These are phyloP conservation scores for Fusarium sp. DNA, from an alignment of 2,329 filamentous ascomycete genomes.

Conservation along the genomic window DNA sequence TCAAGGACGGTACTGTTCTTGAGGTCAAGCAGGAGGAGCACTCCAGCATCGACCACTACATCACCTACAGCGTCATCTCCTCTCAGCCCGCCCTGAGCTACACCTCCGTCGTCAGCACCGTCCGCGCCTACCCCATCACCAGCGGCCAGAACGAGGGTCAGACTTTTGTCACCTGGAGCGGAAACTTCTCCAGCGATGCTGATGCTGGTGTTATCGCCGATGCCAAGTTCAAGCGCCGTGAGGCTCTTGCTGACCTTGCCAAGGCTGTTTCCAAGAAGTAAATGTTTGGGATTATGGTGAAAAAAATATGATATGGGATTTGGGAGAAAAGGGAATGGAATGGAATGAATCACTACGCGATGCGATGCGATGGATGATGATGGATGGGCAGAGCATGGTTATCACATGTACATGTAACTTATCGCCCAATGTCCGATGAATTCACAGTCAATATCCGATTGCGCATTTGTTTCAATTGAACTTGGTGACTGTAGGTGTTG, in stretches of 20 bases:
- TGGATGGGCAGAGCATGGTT: conserved; percentile 6
- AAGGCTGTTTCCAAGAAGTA: conserved; percentile 56
- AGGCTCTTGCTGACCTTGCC: conserved; percentile 75
- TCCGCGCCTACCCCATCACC: conserved; percentile 74
- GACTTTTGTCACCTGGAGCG: conserved; percentile 77
- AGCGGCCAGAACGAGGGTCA: conserved; percentile 71
- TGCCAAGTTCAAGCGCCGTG: conserved; percentile 80
- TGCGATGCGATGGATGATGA: conserved; percentile 15
- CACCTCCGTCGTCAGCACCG: conserved; percentile 74
- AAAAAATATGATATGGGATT: neutral
- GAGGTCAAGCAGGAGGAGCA: conserved; percentile 84
- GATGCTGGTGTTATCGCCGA: conserved; percentile 79
- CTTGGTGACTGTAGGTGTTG: no score
- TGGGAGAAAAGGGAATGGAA: neutral
- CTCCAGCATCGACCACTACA: conserved; percentile 79
- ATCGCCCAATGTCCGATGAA: neutral
- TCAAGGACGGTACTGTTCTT: conserved; percentile 75
- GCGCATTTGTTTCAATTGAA: neutral
- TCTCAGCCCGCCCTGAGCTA: conserved; percentile 74
- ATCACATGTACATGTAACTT: conserved; percentile 9
- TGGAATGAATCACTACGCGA: neutral
- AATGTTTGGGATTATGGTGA: neutral
- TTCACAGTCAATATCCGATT: neutral
- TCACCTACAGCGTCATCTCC: conserved; percentile 79
- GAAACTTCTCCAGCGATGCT: conserved; percentile 77